Conservation (phyloP, 2,329 filamentous ascomycete genomes). For the Penicillium palitans region DNA sequence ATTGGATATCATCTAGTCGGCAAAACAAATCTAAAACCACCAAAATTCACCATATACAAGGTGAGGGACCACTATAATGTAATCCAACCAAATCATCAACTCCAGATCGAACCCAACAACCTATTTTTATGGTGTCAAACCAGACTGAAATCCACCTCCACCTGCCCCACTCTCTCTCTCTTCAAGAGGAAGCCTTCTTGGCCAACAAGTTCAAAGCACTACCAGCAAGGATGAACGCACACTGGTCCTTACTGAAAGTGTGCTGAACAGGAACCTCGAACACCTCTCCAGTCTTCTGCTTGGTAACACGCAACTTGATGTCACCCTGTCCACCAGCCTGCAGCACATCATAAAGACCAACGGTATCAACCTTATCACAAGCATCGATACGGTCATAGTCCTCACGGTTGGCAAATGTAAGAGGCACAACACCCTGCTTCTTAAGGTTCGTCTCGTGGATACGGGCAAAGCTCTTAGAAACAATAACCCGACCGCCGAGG, state of each 20-base stretch:
- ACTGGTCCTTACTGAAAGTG: slow-evolving; percentile 85
- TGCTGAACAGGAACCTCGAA: slow-evolving; percentile 77
- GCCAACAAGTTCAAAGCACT: slow-evolving; percentile 90
- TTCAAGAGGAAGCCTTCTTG: slow-evolving; percentile 49
- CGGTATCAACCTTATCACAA: slow-evolving; percentile 78
- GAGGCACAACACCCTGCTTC: slow-evolving; percentile 94
- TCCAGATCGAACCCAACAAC: slow-evolving; percentile 20
- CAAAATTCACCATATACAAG: slow-evolving; percentile 16
- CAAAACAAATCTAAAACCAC: slow-evolving; percentile 18
- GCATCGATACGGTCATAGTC: slow-evolving; percentile 65
- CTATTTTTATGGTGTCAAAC: slow-evolving; percentile 20
- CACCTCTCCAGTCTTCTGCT: slow-evolving; percentile 62
- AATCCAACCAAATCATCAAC: slow-evolving; percentile 20
- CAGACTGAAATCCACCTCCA: not conserved
- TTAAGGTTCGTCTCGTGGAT: slow-evolving; percentile 96
- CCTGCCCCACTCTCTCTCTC: not conserved
- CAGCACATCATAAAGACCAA: slow-evolving; percentile 81
- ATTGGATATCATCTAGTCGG: slow-evolving; percentile 32
- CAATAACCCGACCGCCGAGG: slow-evolving; percentile 77
- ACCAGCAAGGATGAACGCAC: slow-evolving; percentile 86
- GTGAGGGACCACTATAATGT: slow-evolving; percentile 14
- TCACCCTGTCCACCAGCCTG: slow-evolving; percentile 75
- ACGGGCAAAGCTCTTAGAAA: slow-evolving; percentile 79
- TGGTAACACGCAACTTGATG: slow-evolving; percentile 67
- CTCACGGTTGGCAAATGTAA: slow-evolving; percentile 83